A percentile compares a stretch with the other conserved stretches of the same genome.
These are phyloP conservation scores for Wickerhamiella musiphila DNA, from an alignment of 805 yeast genomes.

Conservation along the genomic window DNA sequence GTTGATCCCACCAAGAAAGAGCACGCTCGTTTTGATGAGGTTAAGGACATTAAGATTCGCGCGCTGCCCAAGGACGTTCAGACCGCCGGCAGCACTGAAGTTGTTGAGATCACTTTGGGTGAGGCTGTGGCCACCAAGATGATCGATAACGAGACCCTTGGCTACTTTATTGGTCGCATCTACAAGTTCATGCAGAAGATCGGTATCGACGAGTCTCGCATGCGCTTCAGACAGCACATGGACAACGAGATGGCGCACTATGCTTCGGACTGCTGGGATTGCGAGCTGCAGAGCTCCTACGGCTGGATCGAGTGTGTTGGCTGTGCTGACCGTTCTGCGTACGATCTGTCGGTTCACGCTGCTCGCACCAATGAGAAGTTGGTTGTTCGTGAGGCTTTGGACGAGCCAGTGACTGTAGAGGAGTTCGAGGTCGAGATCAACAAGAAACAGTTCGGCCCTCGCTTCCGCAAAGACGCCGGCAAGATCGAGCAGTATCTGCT, in stretches of 20 bases:
- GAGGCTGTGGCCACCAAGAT: conserved; percentile 77
- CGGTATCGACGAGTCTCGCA: conserved; percentile 69
- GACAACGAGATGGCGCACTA: conserved; percentile 98
- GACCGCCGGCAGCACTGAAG: conserved; percentile 62
- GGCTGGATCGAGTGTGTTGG: conserved; percentile 99
- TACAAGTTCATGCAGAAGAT: conserved; percentile 66
- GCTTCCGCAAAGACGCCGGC: conserved; percentile 93
- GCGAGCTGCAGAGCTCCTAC: conserved; percentile 83
- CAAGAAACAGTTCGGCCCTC: conserved; percentile 95
- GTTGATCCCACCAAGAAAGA: conserved; percentile 84
- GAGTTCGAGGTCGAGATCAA: conserved; percentile 70
- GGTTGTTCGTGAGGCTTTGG: conserved; percentile 80
- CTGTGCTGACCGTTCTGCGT: conserved; percentile 98
- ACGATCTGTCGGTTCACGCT: conserved; percentile 87
- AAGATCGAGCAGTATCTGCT: conserved; percentile 67
- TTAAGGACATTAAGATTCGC: conserved; percentile 51
- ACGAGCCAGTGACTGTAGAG: conserved; percentile 70
- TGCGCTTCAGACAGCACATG: conserved; percentile 98
- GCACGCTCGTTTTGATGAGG: conserved; percentile 65
- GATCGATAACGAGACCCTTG: conserved; percentile 94
- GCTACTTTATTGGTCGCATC: conserved; percentile 91
- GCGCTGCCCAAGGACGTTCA: conserved; percentile 81
- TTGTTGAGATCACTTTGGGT: conserved; percentile 53
- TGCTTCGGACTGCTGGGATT: conserved; percentile 99
- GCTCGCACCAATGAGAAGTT: conserved; percentile 89